These are phyloP conservation scores for Pestalotiopsis fici DNA, from an alignment of 2,329 filamentous ascomycete species.

Conservation along the genomic window DNA sequence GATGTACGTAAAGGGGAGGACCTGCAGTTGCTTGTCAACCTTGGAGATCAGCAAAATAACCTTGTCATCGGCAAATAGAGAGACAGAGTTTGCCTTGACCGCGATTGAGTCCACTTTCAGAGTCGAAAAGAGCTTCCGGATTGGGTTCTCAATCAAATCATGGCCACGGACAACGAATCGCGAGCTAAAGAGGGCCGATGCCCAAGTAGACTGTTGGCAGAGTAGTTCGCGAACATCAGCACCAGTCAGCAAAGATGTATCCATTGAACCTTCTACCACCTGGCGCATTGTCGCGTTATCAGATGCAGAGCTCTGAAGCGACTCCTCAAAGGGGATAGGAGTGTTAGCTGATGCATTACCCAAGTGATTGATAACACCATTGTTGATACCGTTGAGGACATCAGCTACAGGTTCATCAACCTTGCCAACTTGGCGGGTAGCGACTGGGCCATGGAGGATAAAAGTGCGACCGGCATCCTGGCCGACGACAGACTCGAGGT, in stretches of 20 bases:
- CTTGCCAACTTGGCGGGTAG: slow-evolving; percentile 23
- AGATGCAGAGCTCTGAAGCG: slow-evolving; percentile 54
- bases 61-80: slow-evolving; percentile 49
- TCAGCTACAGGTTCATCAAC: slow-evolving; percentile 25
- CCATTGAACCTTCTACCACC: neutral
- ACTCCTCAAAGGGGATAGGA: slow-evolving; percentile 65
- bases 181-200: slow-evolving; percentile 8
- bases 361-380: slow-evolving; percentile 16
- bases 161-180: slow-evolving; percentile 9
- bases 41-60: slow-evolving; percentile 77
- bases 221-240: slow-evolving; percentile 29
- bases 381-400: slow-evolving; percentile 25
- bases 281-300: neutral
- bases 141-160: slow-evolving; percentile 9
- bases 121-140: slow-evolving; percentile 9
- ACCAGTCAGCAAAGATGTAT: slow-evolving; percentile 30
- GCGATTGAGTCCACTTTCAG: slow-evolving; percentile 14
- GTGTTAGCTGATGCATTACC: slow-evolving; percentile 32
- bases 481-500: slow-evolving; percentile 33
- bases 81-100: slow-evolving; percentile 13
- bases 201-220: slow-evolving; percentile 4
- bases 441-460: slow-evolving; percentile 36
- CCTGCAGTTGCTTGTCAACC: slow-evolving; percentile 70
- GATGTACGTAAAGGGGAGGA: slow-evolving; percentile 88
- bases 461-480: slow-evolving; percentile 33